Evolutionary conservation across 768 basidiomycete genomes (phyloP), one percentile per base, ranked within the genome.

Genomic region (Coprinellus aureogranulatus): DNA sequence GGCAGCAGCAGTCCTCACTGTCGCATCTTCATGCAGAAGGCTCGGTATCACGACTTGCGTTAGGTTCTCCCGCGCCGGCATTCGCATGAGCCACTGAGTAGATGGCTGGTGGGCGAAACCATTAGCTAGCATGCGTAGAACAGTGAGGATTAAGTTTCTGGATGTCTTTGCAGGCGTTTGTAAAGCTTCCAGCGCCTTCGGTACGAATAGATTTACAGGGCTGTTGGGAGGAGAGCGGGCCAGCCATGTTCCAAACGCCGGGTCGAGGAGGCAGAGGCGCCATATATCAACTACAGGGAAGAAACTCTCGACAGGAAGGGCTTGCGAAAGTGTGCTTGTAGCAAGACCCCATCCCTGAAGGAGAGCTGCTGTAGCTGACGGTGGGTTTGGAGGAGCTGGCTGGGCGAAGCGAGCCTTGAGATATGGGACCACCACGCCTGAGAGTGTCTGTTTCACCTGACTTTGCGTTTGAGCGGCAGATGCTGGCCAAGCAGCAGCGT

Each of bases 261-360:
- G 75, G 67, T 92, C 87, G 22, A 94, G 80, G 18, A 91, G 68
- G 0, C 87, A 88, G 10, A 94, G 77, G 1, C 92, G 79, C 88
- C 92, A 90, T 61, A 94, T 76, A 65, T 96, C 94, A 11, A 86
- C 80, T 4, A 94, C 67, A 0, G 94, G 93, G 75, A 95, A 96
- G 28, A 92, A 76, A 39, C 82, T 74, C 9, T 78, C 76, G 0
- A 76, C 54, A 0, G 82, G 77, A 1, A 94, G 80, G 2, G 72
- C 73, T 10, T 68, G 57, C 0, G 68, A 66, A 1, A 92, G 70
- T 0, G 70, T 64, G 4, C 61, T 64, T 3, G 84, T 85, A 2
- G 76, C 73, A 12, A 75, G 71, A 0, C 78, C 67, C 84, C 84
- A 90, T 2, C 71, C 64, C 9, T 67, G 67, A n/a, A 85, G 72